Base-by-base conservation (phyloP, 805 yeast species). In the Myxozyma neglecta region DNA sequence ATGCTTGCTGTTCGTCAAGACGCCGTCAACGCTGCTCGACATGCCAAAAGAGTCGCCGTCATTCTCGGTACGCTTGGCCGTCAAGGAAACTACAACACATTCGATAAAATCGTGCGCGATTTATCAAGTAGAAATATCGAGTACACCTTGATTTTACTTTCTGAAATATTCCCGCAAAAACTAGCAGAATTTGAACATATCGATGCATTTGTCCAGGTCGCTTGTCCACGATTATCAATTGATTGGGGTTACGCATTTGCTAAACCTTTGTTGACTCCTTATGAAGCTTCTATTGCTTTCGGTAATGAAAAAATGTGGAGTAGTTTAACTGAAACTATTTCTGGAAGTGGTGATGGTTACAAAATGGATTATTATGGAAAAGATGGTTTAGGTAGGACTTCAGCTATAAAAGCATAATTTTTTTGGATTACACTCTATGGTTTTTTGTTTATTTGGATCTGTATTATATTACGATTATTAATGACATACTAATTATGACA, bases 241-340 rank as follows among this genome's bases (percentile, higher is more conserved):
- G 99, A 94, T 74, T 94, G 99, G 99, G 99, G 99, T 0, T 94
- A 94, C 73, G 99, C 99, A 0, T 94, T 94, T 71, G 85, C 85
- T 61, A 89, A 88, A 71, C 99, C 99, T 0, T 76, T 94, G 47
- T 76, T 94, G 60, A 93, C 99, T 0, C 99, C 99, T 0, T 94
- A 94, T 72, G 99, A 94, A 72, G 90, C 97, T 0, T 90, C 89
- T 90, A 96, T 92, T 5, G 82, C 91, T 81, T 74, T 94, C 68
- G 87, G 83, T 7, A 81, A 85, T 50, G 97, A 91, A 70, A 76
- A 76, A 42, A 80, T 78, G 74, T 89, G 94, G 83, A 77, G 74
- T 50, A 82, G 81, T 45, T 24, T 72, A 68, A 71, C 59, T 50
- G 57, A 78, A 11, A 52, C 53, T 9, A 36, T 44, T 7, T n/a